Base-by-base conservation (phyloP, 2,329 filamentous ascomycete genomes). In the Hypoxylon sp. region DNA sequence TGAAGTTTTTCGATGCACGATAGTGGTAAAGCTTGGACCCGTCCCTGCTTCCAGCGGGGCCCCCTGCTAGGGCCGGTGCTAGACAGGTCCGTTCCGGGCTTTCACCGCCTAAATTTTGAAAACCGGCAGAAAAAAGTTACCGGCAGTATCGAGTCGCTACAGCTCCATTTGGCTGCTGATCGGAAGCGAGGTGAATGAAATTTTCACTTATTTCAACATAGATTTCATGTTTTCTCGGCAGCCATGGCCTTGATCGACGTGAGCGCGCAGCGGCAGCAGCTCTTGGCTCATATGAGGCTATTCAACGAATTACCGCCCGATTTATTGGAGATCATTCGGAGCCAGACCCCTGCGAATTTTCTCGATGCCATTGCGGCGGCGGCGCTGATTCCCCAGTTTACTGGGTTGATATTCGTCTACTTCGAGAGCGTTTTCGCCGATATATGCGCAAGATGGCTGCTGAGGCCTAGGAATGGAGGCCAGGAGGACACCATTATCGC, bases 381-480 rank as follows among this genome's bases (percentile, higher is more conserved):
- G 66, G 89, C 93, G 64, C 87, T 97, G 76, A 85, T 89, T 74
- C 85, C 92, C 73, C 83, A 84, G 80, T 86, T 89, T 79, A 95
- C 93, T 75, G 89, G 93, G 76, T 84, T 84, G 62, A 83, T 97
- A 76, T 94, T 96, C 76, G 83, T 87, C 71, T 87, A 92, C 75
- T 94, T 94, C 79, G 89, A 92, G 77, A 83, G 86, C 68, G 82
- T 94, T 44, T 93, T 96, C 75, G 88, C 93, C 73, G 94, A 98
- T 79, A 84, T 97, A 54, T 93, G 92, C 80, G 92, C 93, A 68
- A 86, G 92, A 83, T 97, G 93, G 93, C 83, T 92, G 48, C 83
- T 85, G 75, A 79, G 82, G 77, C 74, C 82, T 29, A 79, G 79
- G 29, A 79, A 77, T 46, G 76, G 79, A 70, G 73, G 70, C 60